These are phyloP conservation scores for Xylariaceae sp. DNA, from an alignment of 2,329 filamentous ascomycete species.

Conservation along the genomic window DNA sequence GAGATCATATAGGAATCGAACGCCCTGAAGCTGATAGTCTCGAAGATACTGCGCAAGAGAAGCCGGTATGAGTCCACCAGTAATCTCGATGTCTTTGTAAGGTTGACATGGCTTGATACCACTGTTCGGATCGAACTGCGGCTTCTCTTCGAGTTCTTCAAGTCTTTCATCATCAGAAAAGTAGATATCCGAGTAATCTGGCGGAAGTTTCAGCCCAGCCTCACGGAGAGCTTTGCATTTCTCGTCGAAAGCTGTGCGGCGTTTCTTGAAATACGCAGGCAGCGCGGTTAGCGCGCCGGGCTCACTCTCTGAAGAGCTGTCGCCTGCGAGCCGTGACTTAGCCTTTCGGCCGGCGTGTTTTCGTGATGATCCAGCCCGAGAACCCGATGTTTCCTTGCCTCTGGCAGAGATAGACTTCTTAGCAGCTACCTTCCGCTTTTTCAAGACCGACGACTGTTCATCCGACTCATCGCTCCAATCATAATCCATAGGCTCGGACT, in stretches of 20 bases:
- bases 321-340: slow-evolving; percentile 26
- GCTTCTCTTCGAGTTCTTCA: slow-evolving; percentile 62
- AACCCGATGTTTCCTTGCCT: slow-evolving; percentile 22
- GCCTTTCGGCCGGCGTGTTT: slow-evolving; percentile 11
- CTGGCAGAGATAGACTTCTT: slow-evolving; percentile 15
- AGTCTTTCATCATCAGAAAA: slow-evolving; percentile 68
- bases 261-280: slow-evolving; percentile 67
- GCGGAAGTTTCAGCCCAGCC: slow-evolving; percentile 70
- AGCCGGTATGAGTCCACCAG: slow-evolving; percentile 77
- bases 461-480: slow-evolving; percentile 32
- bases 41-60: slow-evolving; percentile 87
- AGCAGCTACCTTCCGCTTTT: slow-evolving; percentile 25
- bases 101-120: slow-evolving; percentile 60
- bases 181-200: slow-evolving; percentile 68
- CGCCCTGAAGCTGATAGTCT: slow-evolving; percentile 85
- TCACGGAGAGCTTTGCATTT: slow-evolving; percentile 57
- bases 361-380: slow-evolving; percentile 16
- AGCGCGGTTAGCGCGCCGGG: slow-evolving; percentile 51
- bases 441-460: slow-evolving; percentile 18
- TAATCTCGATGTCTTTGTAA: slow-evolving; percentile 73
- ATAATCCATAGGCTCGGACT: slow-evolving; percentile 5
- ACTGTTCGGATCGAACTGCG: slow-evolving; percentile 55
- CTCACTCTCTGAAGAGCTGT: slow-evolving; percentile 36
- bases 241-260: slow-evolving; percentile 66
- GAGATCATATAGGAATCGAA: slow-evolving; percentile 76